Evolutionary conservation across 2,329 filamentous ascomycete genomes (phyloP).

Genomic region (Botrytis hyacinthi): DNA sequence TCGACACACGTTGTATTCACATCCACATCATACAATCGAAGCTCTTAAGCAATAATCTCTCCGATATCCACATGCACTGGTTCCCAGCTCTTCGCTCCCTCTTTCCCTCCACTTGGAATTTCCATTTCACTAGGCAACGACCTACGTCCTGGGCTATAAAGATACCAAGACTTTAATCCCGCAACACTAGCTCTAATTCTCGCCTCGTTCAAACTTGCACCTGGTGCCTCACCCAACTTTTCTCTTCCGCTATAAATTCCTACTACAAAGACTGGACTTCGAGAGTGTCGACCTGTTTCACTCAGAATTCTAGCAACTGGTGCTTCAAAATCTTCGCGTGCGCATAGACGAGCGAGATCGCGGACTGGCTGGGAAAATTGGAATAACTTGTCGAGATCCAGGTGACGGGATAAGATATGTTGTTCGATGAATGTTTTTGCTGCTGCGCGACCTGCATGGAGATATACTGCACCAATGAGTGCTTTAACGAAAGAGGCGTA

Average conservation of each 20-base stretch:
- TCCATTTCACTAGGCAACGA: slow-evolving; percentile 44
- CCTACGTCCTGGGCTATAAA: slow-evolving; percentile 70
- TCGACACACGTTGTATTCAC: not conserved
- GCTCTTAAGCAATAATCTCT: slow-evolving; percentile 47
- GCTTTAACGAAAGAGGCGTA: slow-evolving; percentile 78
- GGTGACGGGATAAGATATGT: slow-evolving; percentile 77
- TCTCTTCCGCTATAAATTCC: slow-evolving; percentile 90
- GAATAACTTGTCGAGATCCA: slow-evolving; percentile 77
- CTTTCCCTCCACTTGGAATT: slow-evolving; percentile 42
- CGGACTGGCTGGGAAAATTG: slow-evolving; percentile 79
- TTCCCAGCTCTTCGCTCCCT: slow-evolving; percentile 45
- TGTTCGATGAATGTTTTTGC: slow-evolving; percentile 79
- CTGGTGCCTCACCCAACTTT: slow-evolving; percentile 88
- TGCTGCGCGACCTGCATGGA: slow-evolving; percentile 76
- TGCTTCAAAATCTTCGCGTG: slow-evolving; percentile 81
- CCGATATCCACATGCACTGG: slow-evolving; percentile 57
- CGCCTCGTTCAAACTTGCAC: slow-evolving; percentile 73
- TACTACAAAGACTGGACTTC: slow-evolving; percentile 88
- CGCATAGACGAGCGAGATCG: slow-evolving; percentile 80
- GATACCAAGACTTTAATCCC: slow-evolving; percentile 90
- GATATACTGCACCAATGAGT: slow-evolving; percentile 78
- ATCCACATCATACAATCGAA: not conserved
- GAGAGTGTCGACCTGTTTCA: slow-evolving; percentile 83
- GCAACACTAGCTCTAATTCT: slow-evolving; percentile 77
- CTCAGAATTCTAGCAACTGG: slow-evolving; percentile 84